Evolutionary conservation across 106 monocot genomes (phyloP).

Genomic region (Acorus gramineus): DNA sequence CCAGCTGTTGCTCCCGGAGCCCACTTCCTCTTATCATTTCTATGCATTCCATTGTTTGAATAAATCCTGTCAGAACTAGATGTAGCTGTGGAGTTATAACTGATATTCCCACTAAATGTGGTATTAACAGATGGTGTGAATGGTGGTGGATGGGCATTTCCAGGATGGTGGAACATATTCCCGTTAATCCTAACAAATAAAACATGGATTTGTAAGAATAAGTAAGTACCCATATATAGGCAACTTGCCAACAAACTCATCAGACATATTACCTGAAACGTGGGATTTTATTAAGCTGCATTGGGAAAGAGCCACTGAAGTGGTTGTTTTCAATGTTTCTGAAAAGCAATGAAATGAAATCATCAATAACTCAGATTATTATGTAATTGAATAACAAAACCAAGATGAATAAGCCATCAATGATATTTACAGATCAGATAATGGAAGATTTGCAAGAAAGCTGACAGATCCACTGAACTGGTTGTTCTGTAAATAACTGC

Average conservation of each 20-base stretch:
- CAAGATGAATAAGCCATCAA: background rate
- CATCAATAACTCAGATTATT: background rate
- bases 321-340: conserved; percentile 68
- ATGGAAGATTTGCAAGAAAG: conserved; percentile 45
- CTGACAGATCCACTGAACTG: conserved; percentile 57
- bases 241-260: background rate
- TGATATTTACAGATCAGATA: conserved; percentile 46
- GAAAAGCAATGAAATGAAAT: background rate
- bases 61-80: conserved; percentile 7
- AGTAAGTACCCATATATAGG: background rate
- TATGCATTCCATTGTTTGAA: background rate
- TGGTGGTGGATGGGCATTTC: conserved; percentile 8
- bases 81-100: conserved; percentile 6
- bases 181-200: conserved; percentile 35
- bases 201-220: background rate
- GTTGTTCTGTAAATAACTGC: conserved; percentile 66
- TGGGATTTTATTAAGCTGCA: conserved; percentile 35
- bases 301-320: conserved; percentile 65
- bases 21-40: conserved; percentile 3
- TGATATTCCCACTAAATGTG: conserved; percentile 20
- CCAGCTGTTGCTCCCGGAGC: conserved; percentile 4
- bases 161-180: conserved; percentile 33
- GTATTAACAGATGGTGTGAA: background rate
- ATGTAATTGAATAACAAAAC: background rate
- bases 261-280: conserved; percentile 32